A percentile compares a stretch with the other conserved stretches of the same genome.
Evolutionary conservation across 331 rosid species (phyloP).

Genomic region (Telfairia occidentalis): DNA sequence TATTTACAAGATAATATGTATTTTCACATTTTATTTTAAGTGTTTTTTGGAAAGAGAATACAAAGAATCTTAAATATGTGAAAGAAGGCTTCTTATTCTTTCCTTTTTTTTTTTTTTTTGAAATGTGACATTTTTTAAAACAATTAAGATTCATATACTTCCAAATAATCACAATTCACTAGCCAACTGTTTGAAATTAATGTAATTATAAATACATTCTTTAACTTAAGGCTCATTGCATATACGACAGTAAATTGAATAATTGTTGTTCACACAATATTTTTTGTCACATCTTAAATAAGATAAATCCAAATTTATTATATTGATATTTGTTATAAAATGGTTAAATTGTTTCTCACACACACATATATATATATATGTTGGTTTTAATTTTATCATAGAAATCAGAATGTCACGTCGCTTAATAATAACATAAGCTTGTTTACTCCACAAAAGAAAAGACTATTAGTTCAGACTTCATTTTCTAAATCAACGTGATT

Average conservation of each 20-base stretch:
- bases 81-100: background rate
- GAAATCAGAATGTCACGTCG: background rate
- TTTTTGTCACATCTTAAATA: background rate
- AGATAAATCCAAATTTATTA: background rate
- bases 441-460: background rate
- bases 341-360: background rate
- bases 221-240: no score
- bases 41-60: background rate
- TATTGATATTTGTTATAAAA: background rate
- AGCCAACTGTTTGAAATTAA: background rate
- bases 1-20: background rate
- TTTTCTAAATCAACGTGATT: slow-evolving; percentile 7
- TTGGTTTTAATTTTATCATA: background rate
- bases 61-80: background rate
- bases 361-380: no score
- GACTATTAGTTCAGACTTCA: background rate
- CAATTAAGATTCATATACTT: background rate
- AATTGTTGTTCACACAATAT: background rate
- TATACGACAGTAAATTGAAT: background rate
- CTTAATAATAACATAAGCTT: background rate
- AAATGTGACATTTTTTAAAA: background rate
- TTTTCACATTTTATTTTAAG: background rate
- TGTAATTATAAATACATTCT: background rate
- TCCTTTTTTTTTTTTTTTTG: background rate
- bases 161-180: background rate